phyloP scores from a whole-genome alignment of 2,329 filamentous ascomycete species.

The Alternaria sp. region DNA sequence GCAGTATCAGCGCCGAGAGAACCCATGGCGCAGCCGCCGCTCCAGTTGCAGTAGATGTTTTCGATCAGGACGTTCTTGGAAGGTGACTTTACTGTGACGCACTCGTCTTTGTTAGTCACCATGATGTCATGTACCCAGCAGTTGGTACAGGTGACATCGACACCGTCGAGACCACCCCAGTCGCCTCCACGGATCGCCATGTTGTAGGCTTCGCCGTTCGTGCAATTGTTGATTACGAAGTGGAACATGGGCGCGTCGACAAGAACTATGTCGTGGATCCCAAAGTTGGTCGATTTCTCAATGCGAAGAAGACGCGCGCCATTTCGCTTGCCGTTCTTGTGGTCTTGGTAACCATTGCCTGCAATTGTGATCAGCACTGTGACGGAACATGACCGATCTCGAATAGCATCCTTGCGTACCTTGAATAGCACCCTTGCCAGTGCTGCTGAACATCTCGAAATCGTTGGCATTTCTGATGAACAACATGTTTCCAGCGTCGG shows the following conservation, averaged over 20 bases:
- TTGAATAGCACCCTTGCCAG: constrained; percentile 59
- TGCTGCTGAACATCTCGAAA: constrained; percentile 62
- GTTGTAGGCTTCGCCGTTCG: constrained; percentile 62
- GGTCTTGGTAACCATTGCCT: constrained; percentile 58
- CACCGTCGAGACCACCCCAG: constrained; percentile 61
- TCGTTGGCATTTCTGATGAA: constrained; percentile 57
- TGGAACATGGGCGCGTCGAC: constrained; percentile 60
- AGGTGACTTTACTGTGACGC: constrained; percentile 60
- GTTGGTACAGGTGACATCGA: constrained; percentile 62
- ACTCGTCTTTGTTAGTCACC: constrained; percentile 69
- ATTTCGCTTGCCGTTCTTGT: constrained; percentile 49
- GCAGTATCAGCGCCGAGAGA: constrained; percentile 58
- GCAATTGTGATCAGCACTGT: neutral
- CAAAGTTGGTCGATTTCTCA: constrained; percentile 55
- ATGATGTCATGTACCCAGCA: constrained; percentile 66
- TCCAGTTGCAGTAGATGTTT: constrained; percentile 67
- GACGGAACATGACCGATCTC: neutral
- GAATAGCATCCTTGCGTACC: constrained; percentile 27
- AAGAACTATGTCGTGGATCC: constrained; percentile 58
- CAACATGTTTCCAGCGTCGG: constrained; percentile 60
- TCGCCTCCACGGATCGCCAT: constrained; percentile 62
- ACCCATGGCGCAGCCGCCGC: constrained; percentile 65
- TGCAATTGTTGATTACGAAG: constrained; percentile 58
- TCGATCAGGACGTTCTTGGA: constrained; percentile 64
- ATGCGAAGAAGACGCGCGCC: constrained; percentile 57